These are phyloP conservation scores for Rickenella mellea DNA, from an alignment of 768 basidiomycete species.

Conservation along the genomic window DNA sequence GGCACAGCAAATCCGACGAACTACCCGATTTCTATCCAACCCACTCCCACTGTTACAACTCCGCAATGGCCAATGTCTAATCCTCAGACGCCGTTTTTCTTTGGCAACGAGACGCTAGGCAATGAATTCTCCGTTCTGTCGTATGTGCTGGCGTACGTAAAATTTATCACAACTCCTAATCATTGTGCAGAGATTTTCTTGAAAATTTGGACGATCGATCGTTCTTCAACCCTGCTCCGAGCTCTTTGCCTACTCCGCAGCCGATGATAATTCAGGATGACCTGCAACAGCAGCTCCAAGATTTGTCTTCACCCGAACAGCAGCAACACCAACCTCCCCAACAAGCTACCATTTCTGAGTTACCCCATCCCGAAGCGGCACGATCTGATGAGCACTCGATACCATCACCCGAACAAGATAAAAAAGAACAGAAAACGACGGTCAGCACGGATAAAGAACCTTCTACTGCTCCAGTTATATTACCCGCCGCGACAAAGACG, in stretches of 20 bases:
- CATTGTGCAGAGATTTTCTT: slow-evolving; percentile 23
- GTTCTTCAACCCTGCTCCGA: slow-evolving; percentile 56
- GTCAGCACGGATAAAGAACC: slow-evolving; percentile 5
- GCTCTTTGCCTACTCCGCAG: slow-evolving; percentile 22
- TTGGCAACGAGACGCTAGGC: slow-evolving; percentile 65
- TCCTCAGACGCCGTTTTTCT: slow-evolving; percentile 45
- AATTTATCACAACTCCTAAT: too few species aligned
- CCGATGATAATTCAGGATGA: slow-evolving; percentile 5
- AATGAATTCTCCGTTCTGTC: slow-evolving; percentile 79
- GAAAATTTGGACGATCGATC: slow-evolving; percentile 80
- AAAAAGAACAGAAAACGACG: slow-evolving; percentile 10
- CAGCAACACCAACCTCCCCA: background rate
- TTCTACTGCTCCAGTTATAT: slow-evolving; percentile 24
- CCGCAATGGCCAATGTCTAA: slow-evolving; percentile 48
- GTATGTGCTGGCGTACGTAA: slow-evolving; percentile 39
- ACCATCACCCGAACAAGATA: slow-evolving; percentile 8
- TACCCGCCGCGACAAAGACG: slow-evolving; percentile 69
- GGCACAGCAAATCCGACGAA: slow-evolving; percentile 16
- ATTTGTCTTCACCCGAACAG: slow-evolving; percentile 5
- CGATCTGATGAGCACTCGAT: slow-evolving; percentile 6
- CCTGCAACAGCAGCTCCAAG: slow-evolving; percentile 10
- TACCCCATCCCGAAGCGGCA: background rate
- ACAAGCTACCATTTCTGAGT: background rate
- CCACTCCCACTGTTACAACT: slow-evolving; percentile 22
- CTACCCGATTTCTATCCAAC: slow-evolving; percentile 25